A percentile compares a stretch with the other conserved stretches of the same genome.
These are phyloP conservation scores for Peniophora sp. DNA, from an alignment of 1,284 basidiomycete genomes.

Conservation along the genomic window DNA sequence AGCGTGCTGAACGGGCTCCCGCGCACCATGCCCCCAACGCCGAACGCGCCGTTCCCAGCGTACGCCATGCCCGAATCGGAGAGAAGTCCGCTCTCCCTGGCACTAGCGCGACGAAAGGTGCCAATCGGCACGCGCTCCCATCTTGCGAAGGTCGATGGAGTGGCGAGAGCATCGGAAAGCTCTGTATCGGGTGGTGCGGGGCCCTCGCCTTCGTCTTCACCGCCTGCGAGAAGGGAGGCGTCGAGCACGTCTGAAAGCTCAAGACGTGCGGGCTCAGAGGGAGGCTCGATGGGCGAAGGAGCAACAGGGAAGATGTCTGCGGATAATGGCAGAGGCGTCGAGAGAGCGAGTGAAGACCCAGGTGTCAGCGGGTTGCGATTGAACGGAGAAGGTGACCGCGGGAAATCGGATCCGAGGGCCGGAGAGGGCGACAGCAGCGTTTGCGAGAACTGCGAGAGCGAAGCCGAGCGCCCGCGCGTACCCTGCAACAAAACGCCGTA, in stretches of 20 bases:
- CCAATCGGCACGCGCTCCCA: slow-evolving; percentile 73
- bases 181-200: slow-evolving; percentile 20
- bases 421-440: slow-evolving; percentile 6
- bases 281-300: slow-evolving; percentile 23
- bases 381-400: slow-evolving; percentile 15
- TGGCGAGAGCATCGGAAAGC: slow-evolving; percentile 12
- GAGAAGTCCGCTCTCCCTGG: slow-evolving; percentile 32
- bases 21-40: slow-evolving; percentile 21
- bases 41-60: slow-evolving; percentile 17
- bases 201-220: slow-evolving; percentile 44
- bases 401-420: slow-evolving; percentile 9
- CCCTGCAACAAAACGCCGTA: too few relatives aligned
- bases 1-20: slow-evolving; percentile 42
- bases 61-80: slow-evolving; percentile 23
- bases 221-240: slow-evolving; percentile 56
- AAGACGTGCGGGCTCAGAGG: slow-evolving; percentile 51
- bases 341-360: slow-evolving; percentile 14
- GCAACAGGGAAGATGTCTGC: slow-evolving; percentile 2
- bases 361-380: slow-evolving; percentile 27
- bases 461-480: slow-evolving; percentile 25
- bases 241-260: slow-evolving; percentile 69
- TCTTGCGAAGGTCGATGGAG: slow-evolving; percentile 36
- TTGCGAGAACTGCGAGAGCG: slow-evolving; percentile 12
- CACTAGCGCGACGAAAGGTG: slow-evolving; percentile 55
- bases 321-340: too few relatives aligned